phyloP scores from a whole-genome alignment of 2,329 filamentous ascomycete genomes.

The Fusarium pseudonygamai region DNA sequence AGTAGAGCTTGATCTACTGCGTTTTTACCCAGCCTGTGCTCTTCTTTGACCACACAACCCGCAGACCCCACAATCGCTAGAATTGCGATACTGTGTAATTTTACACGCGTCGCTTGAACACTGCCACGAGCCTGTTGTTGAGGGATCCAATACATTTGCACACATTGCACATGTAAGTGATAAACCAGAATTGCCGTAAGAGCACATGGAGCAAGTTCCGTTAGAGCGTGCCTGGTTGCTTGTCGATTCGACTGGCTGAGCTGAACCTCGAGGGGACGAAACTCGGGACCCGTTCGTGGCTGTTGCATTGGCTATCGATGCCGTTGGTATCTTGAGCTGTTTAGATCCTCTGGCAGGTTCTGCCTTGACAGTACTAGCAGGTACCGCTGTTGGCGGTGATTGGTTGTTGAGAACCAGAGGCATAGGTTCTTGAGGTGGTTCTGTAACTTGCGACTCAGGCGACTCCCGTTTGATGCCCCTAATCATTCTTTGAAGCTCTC shows the following conservation, averaged over 20 bases:
- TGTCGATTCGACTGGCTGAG: neutral
- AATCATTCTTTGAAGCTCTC: constrained; percentile 67
- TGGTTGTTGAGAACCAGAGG: neutral
- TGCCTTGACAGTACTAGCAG: constrained; percentile 15
- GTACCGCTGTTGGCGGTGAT: neutral
- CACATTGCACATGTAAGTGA: constrained; percentile 74
- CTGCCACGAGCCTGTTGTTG: constrained; percentile 68
- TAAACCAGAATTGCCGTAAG: constrained; percentile 65
- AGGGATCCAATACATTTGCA: constrained; percentile 71
- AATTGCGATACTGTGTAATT: constrained; percentile 70
- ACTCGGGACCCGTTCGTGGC: neutral
- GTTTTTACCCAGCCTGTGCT: constrained; percentile 1
- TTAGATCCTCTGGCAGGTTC: constrained; percentile 5
- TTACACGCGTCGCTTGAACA: constrained; percentile 67
- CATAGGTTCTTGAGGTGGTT: neutral
- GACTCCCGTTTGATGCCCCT: constrained; percentile 39
- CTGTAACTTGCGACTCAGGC: neutral
- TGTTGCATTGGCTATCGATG: neutral
- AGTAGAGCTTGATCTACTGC: neutral
- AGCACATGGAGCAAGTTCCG: constrained; percentile 69
- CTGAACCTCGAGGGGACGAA: neutral
- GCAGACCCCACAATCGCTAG: constrained; percentile 74
- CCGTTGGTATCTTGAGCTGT: neutral
- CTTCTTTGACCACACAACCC: constrained; percentile 70
- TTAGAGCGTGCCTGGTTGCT: neutral